Percentiles rank a stretch among this genome's conserved stretches.
Evolutionary conservation across 2,329 filamentous ascomycete species (phyloP).

Genomic region (Paramyrothecium roridum): DNA sequence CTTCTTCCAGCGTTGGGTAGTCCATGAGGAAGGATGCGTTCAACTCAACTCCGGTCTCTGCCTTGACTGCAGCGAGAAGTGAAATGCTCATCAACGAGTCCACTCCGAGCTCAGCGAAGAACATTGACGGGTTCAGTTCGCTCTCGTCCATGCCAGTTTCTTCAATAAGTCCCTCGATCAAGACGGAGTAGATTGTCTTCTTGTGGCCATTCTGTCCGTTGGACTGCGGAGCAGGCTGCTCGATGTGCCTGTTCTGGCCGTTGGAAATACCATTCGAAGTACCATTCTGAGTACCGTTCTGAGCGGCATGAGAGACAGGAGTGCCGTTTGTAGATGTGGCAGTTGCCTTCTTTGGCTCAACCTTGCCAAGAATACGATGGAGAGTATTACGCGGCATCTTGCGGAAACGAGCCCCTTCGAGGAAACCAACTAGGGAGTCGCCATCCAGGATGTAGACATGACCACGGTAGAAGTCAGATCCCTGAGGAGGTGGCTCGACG

Average conservation of each 20-base stretch:
- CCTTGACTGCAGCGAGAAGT: background rate
- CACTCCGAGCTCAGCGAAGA: conserved; percentile 55
- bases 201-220: background rate
- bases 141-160: conserved; percentile 71
- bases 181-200: conserved; percentile 8
- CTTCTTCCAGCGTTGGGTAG: background rate
- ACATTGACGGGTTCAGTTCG: conserved; percentile 53
- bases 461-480: conserved; percentile 29
- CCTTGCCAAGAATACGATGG: background rate
- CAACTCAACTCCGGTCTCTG: background rate
- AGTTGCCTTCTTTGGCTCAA: conserved; percentile 33
- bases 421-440: conserved; percentile 44
- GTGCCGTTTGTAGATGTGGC: conserved; percentile 5
- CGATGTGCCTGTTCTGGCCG: background rate
- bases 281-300: background rate
- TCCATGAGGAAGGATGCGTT: background rate
- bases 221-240: conserved; percentile 5
- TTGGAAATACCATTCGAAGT: background rate
- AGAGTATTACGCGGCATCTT: background rate
- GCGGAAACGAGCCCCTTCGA: conserved; percentile 32
- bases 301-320: background rate
- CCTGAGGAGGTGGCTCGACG: conserved; percentile 49
- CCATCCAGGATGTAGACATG: conserved; percentile 56
- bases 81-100: conserved; percentile 40
- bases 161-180: conserved; percentile 43